These are phyloP conservation scores for Trichosporon coremiiforme DNA, from an alignment of 1,284 basidiomycete species.

Conservation along the genomic window DNA sequence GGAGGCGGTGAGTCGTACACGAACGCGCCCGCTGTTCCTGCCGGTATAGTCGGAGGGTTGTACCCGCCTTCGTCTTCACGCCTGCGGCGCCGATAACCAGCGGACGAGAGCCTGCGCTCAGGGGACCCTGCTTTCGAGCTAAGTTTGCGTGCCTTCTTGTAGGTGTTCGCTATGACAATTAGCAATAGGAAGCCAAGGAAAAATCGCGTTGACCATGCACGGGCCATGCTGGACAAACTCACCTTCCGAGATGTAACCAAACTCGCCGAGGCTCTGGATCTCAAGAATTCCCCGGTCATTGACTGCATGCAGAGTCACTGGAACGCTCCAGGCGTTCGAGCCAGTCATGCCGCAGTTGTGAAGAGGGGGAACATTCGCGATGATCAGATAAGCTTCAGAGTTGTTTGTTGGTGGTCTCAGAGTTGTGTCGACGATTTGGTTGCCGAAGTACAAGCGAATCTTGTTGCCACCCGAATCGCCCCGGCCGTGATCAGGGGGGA, in stretches of 20 bases:
- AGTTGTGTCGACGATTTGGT: conserved; percentile 41
- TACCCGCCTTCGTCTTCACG: conserved; percentile 22
- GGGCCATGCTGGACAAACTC: conserved; percentile 16
- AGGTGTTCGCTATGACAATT: conserved; percentile 15
- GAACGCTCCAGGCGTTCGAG: conserved; percentile 29
- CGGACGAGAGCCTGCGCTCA: conserved; percentile 14
- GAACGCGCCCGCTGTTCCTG: conserved; percentile 24
- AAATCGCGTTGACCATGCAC: conserved; percentile 15
- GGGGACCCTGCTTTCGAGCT: conserved; percentile 25
- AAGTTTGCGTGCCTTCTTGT: conserved; percentile 23
- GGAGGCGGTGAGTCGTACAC: conserved; percentile 30
- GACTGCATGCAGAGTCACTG: conserved; percentile 46
- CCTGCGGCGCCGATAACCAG: conserved; percentile 21
- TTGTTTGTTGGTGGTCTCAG: conserved; percentile 28
- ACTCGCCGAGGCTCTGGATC: conserved; percentile 43
- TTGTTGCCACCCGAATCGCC: conserved; percentile 23
- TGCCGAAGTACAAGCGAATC: conserved; percentile 44
- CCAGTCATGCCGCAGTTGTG: not conserved
- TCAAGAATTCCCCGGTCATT: conserved; percentile 41
- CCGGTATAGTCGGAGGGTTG: conserved; percentile 16
- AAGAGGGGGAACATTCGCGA: conserved; percentile 18
- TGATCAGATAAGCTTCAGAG: conserved; percentile 21
- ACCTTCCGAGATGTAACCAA: conserved; percentile 31
- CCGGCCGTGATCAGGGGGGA: conserved; percentile 21
- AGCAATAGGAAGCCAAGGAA: conserved; percentile 4